Evolutionary conservation across 352 stramenopile species (phyloP), one percentile per base, ranked within the genome.

Genomic region (Phytophthora melonis): DNA sequence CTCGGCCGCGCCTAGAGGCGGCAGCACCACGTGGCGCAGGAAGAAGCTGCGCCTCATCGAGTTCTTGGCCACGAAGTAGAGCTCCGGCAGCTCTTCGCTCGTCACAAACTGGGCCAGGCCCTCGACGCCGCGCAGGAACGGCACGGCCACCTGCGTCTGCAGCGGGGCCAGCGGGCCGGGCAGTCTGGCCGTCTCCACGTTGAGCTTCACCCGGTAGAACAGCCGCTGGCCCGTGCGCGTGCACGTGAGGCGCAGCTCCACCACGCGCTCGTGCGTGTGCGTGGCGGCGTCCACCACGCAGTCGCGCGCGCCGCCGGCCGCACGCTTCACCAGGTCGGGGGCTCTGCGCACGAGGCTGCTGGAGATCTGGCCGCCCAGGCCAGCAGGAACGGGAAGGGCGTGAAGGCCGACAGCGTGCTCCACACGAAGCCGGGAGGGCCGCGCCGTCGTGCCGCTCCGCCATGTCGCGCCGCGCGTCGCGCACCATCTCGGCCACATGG

Each of bases 11-110:
- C 82, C 78, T 50, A 95, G 72, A 25, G 86, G 82, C 56, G 87
- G 86, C n/a, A 93, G 66, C 50, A 95, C 86, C 13, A 93, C 59
- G 55, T 92, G 79, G 1, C 86, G 80, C 36, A 94, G 63, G 63
- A 94, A 83, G 30, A 93, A 77, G 50, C 86, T 87, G 9, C 82
- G 53, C 11, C 83, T 74, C 84, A 95, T 94, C 11, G 78, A 83
- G 57, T 87, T 94, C 77, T 94, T 94, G 61, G 89, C 89, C 21
- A 95, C 89, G 66, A 94, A 94, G 66, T 95, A 95, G 41, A 95
- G 76, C 68, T 95, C 89, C 32, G 88, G 87, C 5, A 95, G 77
- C 68, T 95, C 89, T 45, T 95, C 89, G 58, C 86, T 93, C 34
- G 87, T 91, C 9, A 95, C 84, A 66, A 95, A 95, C 62, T 92